These are phyloP conservation scores for Cardiosporidium cionae DNA, from an alignment of 169 alveolate species.

Conservation along the genomic window DNA sequence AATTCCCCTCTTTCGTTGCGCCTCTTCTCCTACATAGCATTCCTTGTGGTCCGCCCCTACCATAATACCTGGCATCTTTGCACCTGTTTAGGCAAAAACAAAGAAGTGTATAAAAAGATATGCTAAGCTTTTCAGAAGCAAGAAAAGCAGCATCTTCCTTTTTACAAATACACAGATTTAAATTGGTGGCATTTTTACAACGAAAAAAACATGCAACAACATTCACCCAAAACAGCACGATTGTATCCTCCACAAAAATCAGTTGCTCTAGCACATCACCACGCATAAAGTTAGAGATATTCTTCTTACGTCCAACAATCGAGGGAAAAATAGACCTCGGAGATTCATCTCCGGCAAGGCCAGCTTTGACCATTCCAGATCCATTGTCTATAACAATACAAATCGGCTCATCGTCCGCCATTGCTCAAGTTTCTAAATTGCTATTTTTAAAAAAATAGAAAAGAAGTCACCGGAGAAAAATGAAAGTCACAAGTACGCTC, in stretches of 20 bases:
- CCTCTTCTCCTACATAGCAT: conserved; percentile 94
- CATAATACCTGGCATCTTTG: conserved; percentile 73
- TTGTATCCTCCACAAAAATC: background rate
- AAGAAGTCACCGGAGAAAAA: too few relatives aligned
- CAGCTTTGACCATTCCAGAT: conserved; percentile 59
- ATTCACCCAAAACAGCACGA: background rate
- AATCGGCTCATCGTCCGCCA: background rate
- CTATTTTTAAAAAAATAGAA: too few relatives aligned
- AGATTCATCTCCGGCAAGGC: conserved; percentile 55
- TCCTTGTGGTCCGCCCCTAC: conserved; percentile 92
- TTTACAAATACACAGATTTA: background rate
- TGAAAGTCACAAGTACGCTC: too few relatives aligned
- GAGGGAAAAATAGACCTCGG: conserved; percentile 57
- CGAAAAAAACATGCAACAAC: background rate
- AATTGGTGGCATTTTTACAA: background rate
- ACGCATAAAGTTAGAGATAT: background rate
- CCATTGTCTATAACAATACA: conserved; percentile 54
- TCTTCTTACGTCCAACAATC: background rate
- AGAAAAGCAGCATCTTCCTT: background rate
- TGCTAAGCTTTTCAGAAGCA: background rate
- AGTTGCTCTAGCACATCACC: background rate
- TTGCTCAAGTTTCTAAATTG: too few relatives aligned
- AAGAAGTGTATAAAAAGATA: background rate
- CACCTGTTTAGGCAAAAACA: conserved; percentile 72
- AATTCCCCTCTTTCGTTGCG: conserved; percentile 91